Evolutionary conservation across 345 rosid genomes (phyloP), one percentile per base, ranked within the genome.

Genomic region (Microcos paniculata): DNA sequence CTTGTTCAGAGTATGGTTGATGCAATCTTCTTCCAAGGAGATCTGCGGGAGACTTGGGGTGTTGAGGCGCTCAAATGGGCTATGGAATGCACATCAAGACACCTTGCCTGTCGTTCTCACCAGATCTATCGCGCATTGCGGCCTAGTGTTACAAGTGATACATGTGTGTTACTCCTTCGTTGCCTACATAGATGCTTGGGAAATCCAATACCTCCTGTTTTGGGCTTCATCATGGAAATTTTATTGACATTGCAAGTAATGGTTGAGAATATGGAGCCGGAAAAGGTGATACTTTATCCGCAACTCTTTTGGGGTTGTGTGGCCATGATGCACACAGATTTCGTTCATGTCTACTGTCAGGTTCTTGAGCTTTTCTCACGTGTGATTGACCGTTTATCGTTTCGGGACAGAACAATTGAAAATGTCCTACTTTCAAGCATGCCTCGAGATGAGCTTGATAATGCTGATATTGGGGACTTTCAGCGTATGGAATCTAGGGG

Each of bases 181-280:
- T 96, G 98, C 83, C 97, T 96, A 57, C 97, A 96, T 81, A 88
- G 98, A 81, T 96, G 99, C 87, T 88, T 93, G 30, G 97, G 92
- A 75, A 96, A 96, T 87, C 99, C 99, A 31, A 87, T 90, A 30
- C 97, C 99, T 73, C 97, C 92, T 13, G 98, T 93, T 79, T 83
- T 96, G 81, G 99, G 99, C 75, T 96, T 96, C 79, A 86, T 92
- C 11, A 96, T 93, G 98, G 99, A 96, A 83, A 92, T 93, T 78
- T 86, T 96, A 80, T 80, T 92, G 82, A 96, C 99, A 42, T 76
- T 96, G 71, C 98, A 93, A 88, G 97, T 93, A 78, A 96, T 96
- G 99, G 98, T 96, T 78, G 99, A 96, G 84, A 93, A 96, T 81
- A 96, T 93, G 99, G 98, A 96, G 80, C 99, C 98, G 21, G 98